Evolutionary conservation across 2,329 filamentous ascomycete species (phyloP).

Genomic region (Arthroderma uncinatum): DNA sequence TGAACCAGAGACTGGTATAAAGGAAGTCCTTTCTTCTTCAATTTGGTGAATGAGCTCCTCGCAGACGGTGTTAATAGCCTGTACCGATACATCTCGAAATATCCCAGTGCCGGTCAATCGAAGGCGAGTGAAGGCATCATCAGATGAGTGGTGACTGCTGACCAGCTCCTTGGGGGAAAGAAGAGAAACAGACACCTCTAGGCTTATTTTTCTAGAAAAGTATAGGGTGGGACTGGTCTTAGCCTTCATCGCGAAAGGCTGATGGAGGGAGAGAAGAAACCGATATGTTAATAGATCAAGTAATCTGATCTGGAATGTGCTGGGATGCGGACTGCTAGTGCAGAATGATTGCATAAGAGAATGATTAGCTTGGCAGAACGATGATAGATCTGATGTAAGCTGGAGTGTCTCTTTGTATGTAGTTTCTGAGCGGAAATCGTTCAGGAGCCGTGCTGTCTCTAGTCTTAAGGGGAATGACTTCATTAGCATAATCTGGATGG

Average conservation of each 20-base stretch:
- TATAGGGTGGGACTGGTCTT: not conserved
- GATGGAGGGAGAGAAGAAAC: slow-evolving; percentile 12
- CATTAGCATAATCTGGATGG: slow-evolving; percentile 40
- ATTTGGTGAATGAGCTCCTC: slow-evolving; percentile 10
- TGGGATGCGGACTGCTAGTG: not conserved
- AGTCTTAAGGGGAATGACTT: slow-evolving; percentile 37
- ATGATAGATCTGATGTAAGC: not conserved
- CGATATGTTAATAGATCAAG: slow-evolving; percentile 11
- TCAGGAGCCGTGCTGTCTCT: slow-evolving; percentile 37
- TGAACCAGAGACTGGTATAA: slow-evolving; percentile 4
- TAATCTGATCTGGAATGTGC: slow-evolving; percentile 8
- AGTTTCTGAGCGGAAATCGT: slow-evolving; percentile 36
- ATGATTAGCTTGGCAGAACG: not conserved
- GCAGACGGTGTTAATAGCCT: slow-evolving; percentile 10
- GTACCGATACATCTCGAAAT: slow-evolving; percentile 9
- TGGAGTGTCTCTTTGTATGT: slow-evolving; percentile 40
- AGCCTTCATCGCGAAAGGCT: not conserved
- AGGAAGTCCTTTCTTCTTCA: slow-evolving; percentile 9
- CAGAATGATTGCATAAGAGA: not conserved
- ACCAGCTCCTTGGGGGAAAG: not conserved
- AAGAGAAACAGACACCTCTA: not conserved
- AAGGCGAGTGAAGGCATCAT: not conserved
- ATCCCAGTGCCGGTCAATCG: slow-evolving; percentile 6
- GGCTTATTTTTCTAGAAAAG: not conserved
- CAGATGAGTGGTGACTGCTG: not conserved